Conservation (phyloP, 805 yeast species). For the Kazachstania viticola region DNA sequence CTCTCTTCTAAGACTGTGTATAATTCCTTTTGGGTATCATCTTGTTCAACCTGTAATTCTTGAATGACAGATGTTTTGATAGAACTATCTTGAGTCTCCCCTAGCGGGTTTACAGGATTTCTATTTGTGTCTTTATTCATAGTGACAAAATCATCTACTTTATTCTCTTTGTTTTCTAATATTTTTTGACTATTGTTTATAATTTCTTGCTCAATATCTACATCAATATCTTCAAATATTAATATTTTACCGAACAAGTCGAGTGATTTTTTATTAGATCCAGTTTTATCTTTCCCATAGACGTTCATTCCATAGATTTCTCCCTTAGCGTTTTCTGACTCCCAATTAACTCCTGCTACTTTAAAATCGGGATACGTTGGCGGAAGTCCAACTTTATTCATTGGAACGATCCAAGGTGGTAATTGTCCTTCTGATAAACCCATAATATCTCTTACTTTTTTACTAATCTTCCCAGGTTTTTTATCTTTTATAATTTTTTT, state of each 20-base stretch:
- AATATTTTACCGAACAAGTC: slow-evolving; percentile 26
- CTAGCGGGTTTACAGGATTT: too few relatives aligned
- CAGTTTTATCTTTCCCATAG: slow-evolving; percentile 2
- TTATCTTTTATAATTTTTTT: slow-evolving; percentile 25
- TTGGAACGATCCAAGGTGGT: slow-evolving; percentile 72
- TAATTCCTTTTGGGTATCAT: slow-evolving; percentile 7
- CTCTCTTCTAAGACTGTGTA: slow-evolving; percentile 15
- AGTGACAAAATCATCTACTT: too few relatives aligned
- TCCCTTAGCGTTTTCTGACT: slow-evolving; percentile 28
- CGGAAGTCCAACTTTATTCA: slow-evolving; percentile 68
- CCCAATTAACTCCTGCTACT: slow-evolving; percentile 43
- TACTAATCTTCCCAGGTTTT: slow-evolving; percentile 61
- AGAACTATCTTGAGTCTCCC: too few relatives aligned
- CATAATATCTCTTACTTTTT: slow-evolving; percentile 52
- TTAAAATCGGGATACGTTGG: slow-evolving; percentile 63
- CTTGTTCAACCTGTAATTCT: not conserved
- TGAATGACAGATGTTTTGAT: too few relatives aligned
- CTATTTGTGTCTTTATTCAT: too few relatives aligned
- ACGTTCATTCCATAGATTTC: slow-evolving; percentile 26
- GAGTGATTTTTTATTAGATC: slow-evolving; percentile 4
- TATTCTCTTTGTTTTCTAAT: too few relatives aligned
- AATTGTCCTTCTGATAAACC: slow-evolving; percentile 46
- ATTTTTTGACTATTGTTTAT: too few relatives aligned
- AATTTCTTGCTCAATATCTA: too few relatives aligned
- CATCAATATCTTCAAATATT: too few relatives aligned